Base-by-base conservation (phyloP, 495 filamentous ascomycete genomes). In the Podospora tetraspora region DNA sequence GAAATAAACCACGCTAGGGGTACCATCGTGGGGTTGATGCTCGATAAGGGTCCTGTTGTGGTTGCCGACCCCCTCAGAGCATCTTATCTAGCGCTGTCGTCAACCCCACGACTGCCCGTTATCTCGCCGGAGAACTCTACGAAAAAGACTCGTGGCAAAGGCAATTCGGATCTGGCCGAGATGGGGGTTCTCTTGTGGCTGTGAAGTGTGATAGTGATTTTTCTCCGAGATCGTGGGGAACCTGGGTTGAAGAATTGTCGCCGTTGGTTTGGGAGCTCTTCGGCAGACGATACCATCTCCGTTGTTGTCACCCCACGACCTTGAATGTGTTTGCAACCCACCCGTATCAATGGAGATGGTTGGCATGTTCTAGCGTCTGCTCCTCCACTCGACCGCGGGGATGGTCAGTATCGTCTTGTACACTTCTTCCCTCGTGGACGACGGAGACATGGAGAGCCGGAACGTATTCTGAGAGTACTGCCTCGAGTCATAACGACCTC, bases 31-130 rank as follows among this genome's bases (percentile, higher is more conserved):
- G 43, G 43, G 43, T 52, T 12, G 43, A 52, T 52, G 43, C 43
- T 52, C 7, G 43, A 52, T 52, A 52, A 19, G 43, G 37, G 19
- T n/a, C 5, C 34, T 16, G 34, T 43, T 5, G 13, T 43, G 34
- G 43, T 52, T 52, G 43, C 1, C 7, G 9, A 52, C 16, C 43
- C 43, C 43, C 43, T 52, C 43, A n/a, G 23, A 29, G 22, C 6
- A 9, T 29, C 59, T 60, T 60, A 60, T 60, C 59, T 60, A 29
- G 23, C 7, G 57, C 19, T 19, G 13, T 10, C 22, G 19, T 29
- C 23, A 60, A 60, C 59, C 59, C 59, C 59, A 60, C 59, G 59
- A 60, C 12, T 8, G 27, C 23, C 23, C 59, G 59, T 60, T 60
- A 60, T 60, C 59, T 60, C 23, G 9, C 22, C 24, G 11, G 12